Conservation (phyloP, 2,329 filamentous ascomycete species). For the Balansia obtecta region DNA sequence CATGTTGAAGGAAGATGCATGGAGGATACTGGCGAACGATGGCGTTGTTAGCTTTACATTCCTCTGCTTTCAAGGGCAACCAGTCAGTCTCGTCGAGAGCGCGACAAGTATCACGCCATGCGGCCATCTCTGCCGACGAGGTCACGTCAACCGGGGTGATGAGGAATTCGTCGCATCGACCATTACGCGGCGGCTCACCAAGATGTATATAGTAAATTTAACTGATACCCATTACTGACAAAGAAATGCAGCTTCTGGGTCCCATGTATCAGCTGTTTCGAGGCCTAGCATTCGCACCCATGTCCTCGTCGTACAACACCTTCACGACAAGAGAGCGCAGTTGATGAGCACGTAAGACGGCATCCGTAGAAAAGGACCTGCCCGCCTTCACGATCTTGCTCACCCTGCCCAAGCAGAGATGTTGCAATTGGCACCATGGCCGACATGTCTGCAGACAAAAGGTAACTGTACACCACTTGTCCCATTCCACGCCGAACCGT, state of each 20-base stretch:
- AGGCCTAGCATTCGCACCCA: no score
- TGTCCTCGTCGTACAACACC: neutral
- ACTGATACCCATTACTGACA: neutral
- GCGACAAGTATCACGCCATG: no score
- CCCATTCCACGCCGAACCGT: slow-evolving; percentile 71
- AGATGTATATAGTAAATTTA: no score
- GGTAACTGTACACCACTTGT: slow-evolving; percentile 38
- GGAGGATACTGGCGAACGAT: neutral
- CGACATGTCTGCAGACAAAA: neutral
- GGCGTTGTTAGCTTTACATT: neutral
- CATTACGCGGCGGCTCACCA: no score
- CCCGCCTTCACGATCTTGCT: neutral
- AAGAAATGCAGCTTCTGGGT: no score
- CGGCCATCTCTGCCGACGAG: no score
- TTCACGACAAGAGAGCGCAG: neutral
- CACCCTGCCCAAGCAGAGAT: neutral
- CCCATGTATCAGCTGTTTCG: neutral
- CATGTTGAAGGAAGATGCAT: neutral
- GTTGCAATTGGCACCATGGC: neutral
- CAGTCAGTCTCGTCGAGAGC: no score
- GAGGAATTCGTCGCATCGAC: no score
- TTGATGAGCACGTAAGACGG: neutral
- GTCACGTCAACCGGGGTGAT: no score
- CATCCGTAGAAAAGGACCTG: neutral
- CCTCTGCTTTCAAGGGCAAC: no score